A percentile compares a stretch with the other conserved stretches of the same genome.
These are phyloP conservation scores for Pelagomonas calceolata DNA, from an alignment of 108 stramenopile genomes.

Conservation along the genomic window DNA sequence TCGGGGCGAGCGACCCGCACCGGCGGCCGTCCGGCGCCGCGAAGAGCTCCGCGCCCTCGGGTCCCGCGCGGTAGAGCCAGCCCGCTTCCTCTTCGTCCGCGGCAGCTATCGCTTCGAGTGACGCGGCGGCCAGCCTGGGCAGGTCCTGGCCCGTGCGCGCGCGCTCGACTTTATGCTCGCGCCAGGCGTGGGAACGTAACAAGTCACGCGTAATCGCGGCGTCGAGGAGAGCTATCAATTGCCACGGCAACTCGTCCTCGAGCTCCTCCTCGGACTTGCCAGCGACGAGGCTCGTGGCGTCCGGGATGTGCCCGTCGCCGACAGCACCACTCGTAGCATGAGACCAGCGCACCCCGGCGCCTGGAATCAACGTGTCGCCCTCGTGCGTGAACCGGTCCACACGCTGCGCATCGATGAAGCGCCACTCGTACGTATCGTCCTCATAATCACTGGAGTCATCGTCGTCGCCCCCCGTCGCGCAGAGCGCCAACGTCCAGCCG, in stretches of 20 bases:
- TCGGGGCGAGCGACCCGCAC: not conserved
- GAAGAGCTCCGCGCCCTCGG: not conserved
- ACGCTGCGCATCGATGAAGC: not conserved
- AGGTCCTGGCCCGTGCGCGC: not conserved
- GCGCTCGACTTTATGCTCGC: not conserved
- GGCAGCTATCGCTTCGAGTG: not conserved
- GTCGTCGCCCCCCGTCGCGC: not conserved
- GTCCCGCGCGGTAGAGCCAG: not conserved
- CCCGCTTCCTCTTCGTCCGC: not conserved
- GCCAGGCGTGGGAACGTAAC: not conserved
- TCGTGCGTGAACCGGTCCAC: not conserved
- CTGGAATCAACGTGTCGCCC: not conserved
- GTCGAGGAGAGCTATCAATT: not conserved
- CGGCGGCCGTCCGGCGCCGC: not conserved
- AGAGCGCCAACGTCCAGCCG: not conserved
- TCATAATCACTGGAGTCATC: not conserved
- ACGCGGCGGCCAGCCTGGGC: not conserved
- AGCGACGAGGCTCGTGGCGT: not conserved
- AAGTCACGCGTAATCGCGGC: not conserved
- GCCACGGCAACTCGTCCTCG: conserved; percentile 1
- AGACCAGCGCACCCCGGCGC: not conserved
- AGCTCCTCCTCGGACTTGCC: not conserved
- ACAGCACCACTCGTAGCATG: not conserved
- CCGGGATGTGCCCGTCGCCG: too few species aligned
- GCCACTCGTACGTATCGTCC: not conserved